Percentiles rank a stretch among this genome's conserved stretches.
phyloP scores from a whole-genome alignment of 257 asterid species.

The Capsicum baccatum region DNA sequence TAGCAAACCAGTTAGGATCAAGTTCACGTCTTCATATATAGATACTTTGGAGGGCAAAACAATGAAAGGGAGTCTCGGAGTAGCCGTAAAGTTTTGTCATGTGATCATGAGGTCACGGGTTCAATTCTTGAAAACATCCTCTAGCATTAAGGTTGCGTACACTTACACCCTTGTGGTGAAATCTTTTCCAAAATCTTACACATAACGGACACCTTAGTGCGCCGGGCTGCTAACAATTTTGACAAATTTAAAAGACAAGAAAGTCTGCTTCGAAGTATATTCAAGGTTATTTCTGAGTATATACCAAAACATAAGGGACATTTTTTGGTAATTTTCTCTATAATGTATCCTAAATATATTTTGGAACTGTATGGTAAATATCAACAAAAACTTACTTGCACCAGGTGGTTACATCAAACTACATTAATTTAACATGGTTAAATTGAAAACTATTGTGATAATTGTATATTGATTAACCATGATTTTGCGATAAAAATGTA shows the following conservation, averaged over 20 bases:
- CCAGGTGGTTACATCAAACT: background rate
- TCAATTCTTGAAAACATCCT: no score
- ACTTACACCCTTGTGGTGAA: no score
- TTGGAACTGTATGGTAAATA: no score
- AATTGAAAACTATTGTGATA: background rate
- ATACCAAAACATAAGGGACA: background rate
- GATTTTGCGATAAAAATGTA: no score
- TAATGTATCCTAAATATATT: background rate
- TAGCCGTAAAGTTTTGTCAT: no score
- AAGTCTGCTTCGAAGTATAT: background rate
- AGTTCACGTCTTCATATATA: background rate
- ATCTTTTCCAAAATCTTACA: no score
- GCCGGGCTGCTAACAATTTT: no score
- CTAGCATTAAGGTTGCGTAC: no score
- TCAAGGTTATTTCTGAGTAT: background rate
- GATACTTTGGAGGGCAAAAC: background rate
- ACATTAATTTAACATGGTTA: background rate
- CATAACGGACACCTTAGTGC: no score
- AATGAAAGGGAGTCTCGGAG: no score
- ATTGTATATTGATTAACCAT: background rate
- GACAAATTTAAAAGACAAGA: background rate
- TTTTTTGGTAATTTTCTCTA: background rate
- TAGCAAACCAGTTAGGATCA: constrained; percentile 11
- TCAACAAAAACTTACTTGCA: no score
- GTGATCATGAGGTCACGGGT: no score